phyloP scores from a whole-genome alignment of 176 grass and related monocot species.

The Guadua angustifolia region DNA sequence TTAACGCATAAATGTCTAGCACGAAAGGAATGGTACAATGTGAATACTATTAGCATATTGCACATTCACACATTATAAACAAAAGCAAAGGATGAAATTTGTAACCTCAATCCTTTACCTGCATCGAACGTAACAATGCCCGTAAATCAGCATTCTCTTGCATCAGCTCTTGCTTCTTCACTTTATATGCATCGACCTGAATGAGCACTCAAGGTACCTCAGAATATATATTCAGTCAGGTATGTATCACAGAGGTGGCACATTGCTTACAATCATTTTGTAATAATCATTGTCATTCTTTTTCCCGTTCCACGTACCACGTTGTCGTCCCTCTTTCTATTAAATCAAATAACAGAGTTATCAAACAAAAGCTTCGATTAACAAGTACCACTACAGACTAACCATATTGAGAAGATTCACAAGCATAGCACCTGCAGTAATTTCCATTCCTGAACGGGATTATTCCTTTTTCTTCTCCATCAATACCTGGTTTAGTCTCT shows the following conservation, averaged over 20 bases:
- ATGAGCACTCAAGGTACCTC: constrained; percentile 22
- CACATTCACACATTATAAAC: neutral
- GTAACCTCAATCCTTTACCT: constrained; percentile 57
- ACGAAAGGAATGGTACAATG: constrained; percentile 15
- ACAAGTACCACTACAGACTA: neutral
- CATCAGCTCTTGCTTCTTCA: constrained; percentile 91
- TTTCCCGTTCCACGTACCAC: constrained; percentile 95
- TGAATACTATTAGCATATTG: constrained; percentile 2
- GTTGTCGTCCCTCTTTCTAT: constrained; percentile 94
- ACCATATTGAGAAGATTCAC: constrained; percentile 29
- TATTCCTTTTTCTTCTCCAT: constrained; percentile 99
- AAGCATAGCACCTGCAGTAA: constrained; percentile 73
- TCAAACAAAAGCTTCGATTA: constrained; percentile 12
- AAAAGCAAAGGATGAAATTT: constrained; percentile 8
- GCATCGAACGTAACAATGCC: constrained; percentile 88
- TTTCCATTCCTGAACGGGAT: constrained; percentile 97
- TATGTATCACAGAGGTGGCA: constrained; percentile 21
- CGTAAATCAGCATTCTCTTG: constrained; percentile 94
- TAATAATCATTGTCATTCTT: constrained; percentile 96
- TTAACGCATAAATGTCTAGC: neutral
- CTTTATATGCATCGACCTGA: constrained; percentile 97
- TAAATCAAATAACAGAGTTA: constrained; percentile 41
- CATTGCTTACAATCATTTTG: constrained; percentile 95
- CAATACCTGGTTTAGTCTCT: constrained; percentile 88
- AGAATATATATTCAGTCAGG: constrained; percentile 38